Conservation (phyloP, 2,329 filamentous ascomycete species). For the Coleophoma cylindrospora region DNA sequence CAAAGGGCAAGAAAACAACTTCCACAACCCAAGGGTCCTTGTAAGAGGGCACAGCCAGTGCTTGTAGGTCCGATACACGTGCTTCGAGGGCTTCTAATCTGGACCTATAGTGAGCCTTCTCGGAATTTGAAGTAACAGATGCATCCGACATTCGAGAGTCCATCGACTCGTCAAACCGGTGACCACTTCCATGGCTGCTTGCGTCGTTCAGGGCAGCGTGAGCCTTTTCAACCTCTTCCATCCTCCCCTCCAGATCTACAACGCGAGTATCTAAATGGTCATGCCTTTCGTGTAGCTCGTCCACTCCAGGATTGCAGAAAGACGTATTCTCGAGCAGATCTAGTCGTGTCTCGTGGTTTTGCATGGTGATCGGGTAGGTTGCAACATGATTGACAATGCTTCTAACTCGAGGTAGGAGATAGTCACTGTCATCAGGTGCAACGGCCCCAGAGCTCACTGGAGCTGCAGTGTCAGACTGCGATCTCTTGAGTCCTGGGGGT, state of each 20-base stretch:
- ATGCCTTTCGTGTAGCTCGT: conserved; percentile 64
- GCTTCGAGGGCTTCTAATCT: conserved; percentile 42
- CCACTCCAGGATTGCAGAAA: conserved; percentile 60
- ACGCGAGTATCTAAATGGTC: conserved; percentile 64
- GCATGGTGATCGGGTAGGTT: conserved; percentile 17
- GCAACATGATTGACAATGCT: conserved; percentile 15
- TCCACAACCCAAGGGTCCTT: conserved; percentile 68
- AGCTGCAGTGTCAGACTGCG: neutral
- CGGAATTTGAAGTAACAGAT: conserved; percentile 28
- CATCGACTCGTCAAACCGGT: conserved; percentile 19
- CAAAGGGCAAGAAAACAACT: conserved; percentile 71
- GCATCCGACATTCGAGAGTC: conserved; percentile 31
- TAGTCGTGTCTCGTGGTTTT: conserved; percentile 55
- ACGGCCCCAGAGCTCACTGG: conserved; percentile 2
- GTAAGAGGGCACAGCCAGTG: conserved; percentile 47
- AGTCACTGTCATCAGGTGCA: conserved; percentile 6
- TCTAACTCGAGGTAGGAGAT: conserved; percentile 15
- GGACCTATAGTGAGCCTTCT: conserved; percentile 31
- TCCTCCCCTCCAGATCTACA: conserved; percentile 61
- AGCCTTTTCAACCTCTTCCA: conserved; percentile 54
- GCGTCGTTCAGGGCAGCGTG: conserved; percentile 36
- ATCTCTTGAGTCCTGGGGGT: neutral
- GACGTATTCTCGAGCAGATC: conserved; percentile 66
- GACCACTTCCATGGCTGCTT: conserved; percentile 16
- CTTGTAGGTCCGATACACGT: conserved; percentile 21